A percentile compares a stretch with the other conserved stretches of the same genome.
Conservation (phyloP, 768 basidiomycete species). For the Termitomyces sp. region DNA sequence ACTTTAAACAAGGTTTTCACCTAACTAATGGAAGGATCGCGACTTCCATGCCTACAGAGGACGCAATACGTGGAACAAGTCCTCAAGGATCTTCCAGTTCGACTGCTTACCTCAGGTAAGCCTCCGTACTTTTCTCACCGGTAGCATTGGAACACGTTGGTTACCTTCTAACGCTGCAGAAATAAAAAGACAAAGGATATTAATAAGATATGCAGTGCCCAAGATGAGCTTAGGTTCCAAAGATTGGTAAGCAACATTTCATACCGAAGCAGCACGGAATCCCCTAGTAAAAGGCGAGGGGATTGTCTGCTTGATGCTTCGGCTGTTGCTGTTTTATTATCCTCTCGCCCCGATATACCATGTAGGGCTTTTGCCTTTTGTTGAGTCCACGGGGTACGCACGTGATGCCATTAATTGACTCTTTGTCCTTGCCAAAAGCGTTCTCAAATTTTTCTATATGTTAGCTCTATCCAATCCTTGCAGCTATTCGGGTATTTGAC, state of each 20-base stretch:
- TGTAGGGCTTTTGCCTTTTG: slow-evolving; percentile 30
- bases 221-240: slow-evolving; percentile 31
- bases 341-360: background rate
- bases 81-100: too few species aligned
- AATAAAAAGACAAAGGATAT: background rate
- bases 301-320: slow-evolving; percentile 45
- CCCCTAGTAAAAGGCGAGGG: slow-evolving; percentile 55
- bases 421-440: background rate
- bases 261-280: slow-evolving; percentile 41
- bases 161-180: too few species aligned
- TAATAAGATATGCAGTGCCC: slow-evolving; percentile 17
- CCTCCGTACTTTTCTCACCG: too few species aligned
- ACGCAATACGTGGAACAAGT: too few species aligned
- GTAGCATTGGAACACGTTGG: too few species aligned
- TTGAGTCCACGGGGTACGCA: slow-evolving; percentile 28
- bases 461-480: too few species aligned
- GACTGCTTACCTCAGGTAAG: too few species aligned
- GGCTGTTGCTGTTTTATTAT: slow-evolving; percentile 27
- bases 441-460: background rate
- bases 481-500: background rate
- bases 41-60: too few species aligned
- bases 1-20: too few species aligned
- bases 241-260: slow-evolving; percentile 38
- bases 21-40: too few species aligned
- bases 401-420: slow-evolving; percentile 15